Conservation (phyloP, 768 basidiomycete genomes). For the Cystobasidium tubakii region DNA sequence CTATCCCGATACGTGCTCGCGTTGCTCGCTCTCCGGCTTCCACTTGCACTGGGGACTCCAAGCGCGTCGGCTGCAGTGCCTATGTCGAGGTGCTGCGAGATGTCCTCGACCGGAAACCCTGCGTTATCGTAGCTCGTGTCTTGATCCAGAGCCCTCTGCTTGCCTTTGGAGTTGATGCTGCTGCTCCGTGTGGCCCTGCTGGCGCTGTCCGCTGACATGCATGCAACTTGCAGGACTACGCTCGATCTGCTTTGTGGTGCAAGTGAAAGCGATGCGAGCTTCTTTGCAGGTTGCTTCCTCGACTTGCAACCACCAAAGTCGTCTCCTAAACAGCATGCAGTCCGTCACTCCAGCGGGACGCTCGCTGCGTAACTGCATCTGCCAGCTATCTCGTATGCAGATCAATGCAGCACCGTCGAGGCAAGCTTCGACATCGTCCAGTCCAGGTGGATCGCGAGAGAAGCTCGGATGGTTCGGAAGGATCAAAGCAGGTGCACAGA, state of each 20-base stretch:
- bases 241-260: not conserved
- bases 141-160: conserved; percentile 2
- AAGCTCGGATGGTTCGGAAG: not conserved
- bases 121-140: not conserved
- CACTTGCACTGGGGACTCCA: not conserved
- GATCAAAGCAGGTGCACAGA: conserved; percentile 2
- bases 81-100: conserved; percentile 15
- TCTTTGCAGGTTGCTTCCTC: no score
- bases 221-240: no score
- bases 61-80: conserved; percentile 2
- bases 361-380: not conserved
- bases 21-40: conserved; percentile 9
- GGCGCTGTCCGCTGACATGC: not conserved
- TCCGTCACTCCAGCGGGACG: not conserved
- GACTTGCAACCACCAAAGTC: no score
- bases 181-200: not conserved
- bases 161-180: conserved; percentile 1
- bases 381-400: not conserved
- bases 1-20: not conserved
- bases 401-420: not conserved
- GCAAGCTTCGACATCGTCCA: conserved; percentile 9
- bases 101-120: not conserved
- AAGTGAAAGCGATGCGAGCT: not conserved
- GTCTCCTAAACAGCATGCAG: not conserved
- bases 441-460: not conserved